Evolutionary conservation across 768 basidiomycete genomes (phyloP).

Genomic region (Naganishia randhawae): DNA sequence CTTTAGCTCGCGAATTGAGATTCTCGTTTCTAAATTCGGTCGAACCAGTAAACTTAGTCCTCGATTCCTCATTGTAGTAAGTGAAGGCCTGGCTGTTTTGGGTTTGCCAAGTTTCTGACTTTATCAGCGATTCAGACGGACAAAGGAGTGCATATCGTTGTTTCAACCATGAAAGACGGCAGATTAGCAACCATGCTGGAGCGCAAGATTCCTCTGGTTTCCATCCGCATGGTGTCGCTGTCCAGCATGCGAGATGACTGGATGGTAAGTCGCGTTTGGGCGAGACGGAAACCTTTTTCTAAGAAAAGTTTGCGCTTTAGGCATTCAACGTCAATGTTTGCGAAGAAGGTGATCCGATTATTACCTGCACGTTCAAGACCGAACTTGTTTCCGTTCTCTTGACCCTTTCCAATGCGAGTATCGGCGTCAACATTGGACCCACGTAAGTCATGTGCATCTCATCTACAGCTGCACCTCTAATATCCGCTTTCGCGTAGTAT

Average conservation of each 20-base stretch:
- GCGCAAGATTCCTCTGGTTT: slow-evolving; percentile 81
- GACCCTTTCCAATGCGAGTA: slow-evolving; percentile 70
- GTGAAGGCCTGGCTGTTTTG: slow-evolving; percentile 45
- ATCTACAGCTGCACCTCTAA: slow-evolving; percentile 9
- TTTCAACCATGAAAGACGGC: slow-evolving; percentile 64
- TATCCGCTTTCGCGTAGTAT: slow-evolving; percentile 56
- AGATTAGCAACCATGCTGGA: slow-evolving; percentile 62
- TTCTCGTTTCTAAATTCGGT: slow-evolving; percentile 76
- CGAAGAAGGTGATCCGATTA: slow-evolving; percentile 91
- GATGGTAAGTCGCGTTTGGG: slow-evolving; percentile 61
- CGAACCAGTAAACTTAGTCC: slow-evolving; percentile 90
- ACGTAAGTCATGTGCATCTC: slow-evolving; percentile 59
- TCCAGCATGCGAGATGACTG: slow-evolving; percentile 91
- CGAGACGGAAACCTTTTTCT: not conserved
- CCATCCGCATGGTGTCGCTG: slow-evolving; percentile 79
- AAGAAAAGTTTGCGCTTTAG: slow-evolving; percentile 51
- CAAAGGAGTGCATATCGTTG: slow-evolving; percentile 77
- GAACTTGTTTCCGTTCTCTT: slow-evolving; percentile 80
- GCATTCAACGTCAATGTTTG: slow-evolving; percentile 70
- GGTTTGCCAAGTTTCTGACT: slow-evolving; percentile 12
- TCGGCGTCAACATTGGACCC: slow-evolving; percentile 69
- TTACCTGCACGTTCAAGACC: slow-evolving; percentile 92
- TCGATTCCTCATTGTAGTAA: slow-evolving; percentile 80
- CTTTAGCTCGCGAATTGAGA: slow-evolving; percentile 76
- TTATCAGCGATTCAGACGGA: slow-evolving; percentile 58